phyloP scores from a whole-genome alignment of 495 filamentous ascomycete genomes.

The Annulohypoxylon maeteangense region DNA sequence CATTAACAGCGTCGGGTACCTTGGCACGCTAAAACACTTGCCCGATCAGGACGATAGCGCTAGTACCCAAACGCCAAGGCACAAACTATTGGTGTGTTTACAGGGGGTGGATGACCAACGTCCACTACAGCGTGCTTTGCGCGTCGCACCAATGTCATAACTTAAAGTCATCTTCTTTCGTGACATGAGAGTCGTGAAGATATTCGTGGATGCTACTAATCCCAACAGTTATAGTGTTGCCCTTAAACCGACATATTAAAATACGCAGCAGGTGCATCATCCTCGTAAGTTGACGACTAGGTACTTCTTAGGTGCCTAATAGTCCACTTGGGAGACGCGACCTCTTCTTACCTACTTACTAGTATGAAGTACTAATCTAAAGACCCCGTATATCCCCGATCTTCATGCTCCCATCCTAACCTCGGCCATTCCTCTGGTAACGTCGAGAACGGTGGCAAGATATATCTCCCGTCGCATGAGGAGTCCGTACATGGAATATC shows the following conservation, averaged over 20 bases:
- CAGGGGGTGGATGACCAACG: background rate
- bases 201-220: no score
- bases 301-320: no score
- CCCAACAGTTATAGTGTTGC: no score
- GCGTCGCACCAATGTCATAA: background rate
- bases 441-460: slow-evolving; percentile 44
- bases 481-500: slow-evolving; percentile 50
- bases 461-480: slow-evolving; percentile 48
- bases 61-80: background rate
- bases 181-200: no score
- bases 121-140: background rate
- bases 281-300: no score
- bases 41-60: background rate
- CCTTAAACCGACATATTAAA: background rate
- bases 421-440: slow-evolving; percentile 53
- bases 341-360: background rate
- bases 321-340: background rate
- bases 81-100: background rate
- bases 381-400: slow-evolving; percentile 31
- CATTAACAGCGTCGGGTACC: background rate
- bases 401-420: slow-evolving; percentile 49
- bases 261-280: background rate
- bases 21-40: background rate
- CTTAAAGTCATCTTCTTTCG: background rate
- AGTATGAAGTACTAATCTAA: background rate